Conservation (phyloP, 257 asterid genomes). For the Anisodus tanguticus region DNA sequence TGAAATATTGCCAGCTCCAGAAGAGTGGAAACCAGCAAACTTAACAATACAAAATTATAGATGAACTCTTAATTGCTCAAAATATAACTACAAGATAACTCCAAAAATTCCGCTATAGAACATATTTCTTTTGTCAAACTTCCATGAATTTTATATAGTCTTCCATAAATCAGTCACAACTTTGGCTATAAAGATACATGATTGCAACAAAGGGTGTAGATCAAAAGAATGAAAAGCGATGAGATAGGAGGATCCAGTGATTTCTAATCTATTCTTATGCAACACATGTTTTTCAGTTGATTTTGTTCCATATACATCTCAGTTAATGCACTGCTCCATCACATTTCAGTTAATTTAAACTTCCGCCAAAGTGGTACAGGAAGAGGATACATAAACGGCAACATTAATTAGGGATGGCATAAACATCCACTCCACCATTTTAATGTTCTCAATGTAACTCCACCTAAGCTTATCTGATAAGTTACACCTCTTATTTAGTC, state of each 20-base stretch:
- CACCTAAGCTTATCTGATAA: background rate
- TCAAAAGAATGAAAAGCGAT: background rate
- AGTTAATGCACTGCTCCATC: background rate
- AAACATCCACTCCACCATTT: constrained; percentile 1
- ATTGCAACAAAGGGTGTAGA: background rate
- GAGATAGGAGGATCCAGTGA: background rate
- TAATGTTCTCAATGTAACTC: background rate
- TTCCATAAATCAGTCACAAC: background rate
- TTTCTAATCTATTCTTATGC: background rate
- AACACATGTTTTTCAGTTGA: background rate
- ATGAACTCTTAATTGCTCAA: constrained; percentile 7
- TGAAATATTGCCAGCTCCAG: background rate
- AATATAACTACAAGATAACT: background rate
- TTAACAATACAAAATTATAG: background rate
- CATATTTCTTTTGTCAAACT: constrained; percentile 7
- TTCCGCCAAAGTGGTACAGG: background rate
- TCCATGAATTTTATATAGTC: constrained; percentile 4
- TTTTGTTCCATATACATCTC: background rate
- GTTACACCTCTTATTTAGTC: background rate
- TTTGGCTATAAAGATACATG: background rate
- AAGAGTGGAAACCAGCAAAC: background rate
- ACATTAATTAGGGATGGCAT: background rate
- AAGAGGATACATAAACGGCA: constrained; percentile 1
- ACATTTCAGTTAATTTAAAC: constrained; percentile 17
- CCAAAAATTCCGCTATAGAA: background rate